These are phyloP conservation scores for Aspergillus sp. DNA, from an alignment of 2,329 filamentous ascomycete species.

Conservation along the genomic window DNA sequence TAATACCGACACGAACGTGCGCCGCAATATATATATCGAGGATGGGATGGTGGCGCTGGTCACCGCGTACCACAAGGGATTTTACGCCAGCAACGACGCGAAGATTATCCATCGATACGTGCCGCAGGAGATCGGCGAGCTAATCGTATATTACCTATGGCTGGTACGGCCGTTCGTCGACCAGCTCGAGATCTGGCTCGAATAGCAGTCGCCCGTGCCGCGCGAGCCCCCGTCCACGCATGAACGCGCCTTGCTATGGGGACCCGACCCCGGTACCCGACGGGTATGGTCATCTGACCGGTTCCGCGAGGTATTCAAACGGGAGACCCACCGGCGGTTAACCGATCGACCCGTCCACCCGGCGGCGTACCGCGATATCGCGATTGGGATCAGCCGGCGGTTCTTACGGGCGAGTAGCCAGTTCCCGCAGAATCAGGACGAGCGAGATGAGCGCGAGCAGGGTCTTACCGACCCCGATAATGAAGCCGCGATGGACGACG, in stretches of 20 bases:
- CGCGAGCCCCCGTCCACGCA: not conserved
- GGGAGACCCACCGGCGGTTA: not conserved
- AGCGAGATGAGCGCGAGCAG: not conserved
- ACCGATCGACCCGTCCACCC: not conserved
- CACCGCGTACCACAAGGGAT: constrained; percentile 5
- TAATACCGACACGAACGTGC: not conserved
- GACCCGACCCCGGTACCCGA: not conserved
- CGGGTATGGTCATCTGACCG: not conserved
- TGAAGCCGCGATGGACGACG: not conserved
- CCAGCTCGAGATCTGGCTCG: not conserved
- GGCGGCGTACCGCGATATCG: constrained; percentile 2
- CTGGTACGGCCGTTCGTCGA: not conserved
- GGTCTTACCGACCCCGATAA: not conserved
- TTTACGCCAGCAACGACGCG: constrained; percentile 1
- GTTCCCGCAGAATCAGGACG: constrained; percentile 4
- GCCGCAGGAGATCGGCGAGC: not conserved
- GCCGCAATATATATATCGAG: constrained; percentile 8
- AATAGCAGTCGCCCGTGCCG: not conserved
- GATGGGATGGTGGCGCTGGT: not conserved
- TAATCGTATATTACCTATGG: constrained; percentile 10
- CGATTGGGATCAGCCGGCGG: constrained; percentile 8
- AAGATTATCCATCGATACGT: constrained; percentile 9
- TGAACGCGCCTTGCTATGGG: not conserved
- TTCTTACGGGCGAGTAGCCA: constrained; percentile 4
- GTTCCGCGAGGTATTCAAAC: not conserved